Evolutionary conservation across 306 rosid genomes (phyloP).

Genomic region (Citrullus mucosospermus): DNA sequence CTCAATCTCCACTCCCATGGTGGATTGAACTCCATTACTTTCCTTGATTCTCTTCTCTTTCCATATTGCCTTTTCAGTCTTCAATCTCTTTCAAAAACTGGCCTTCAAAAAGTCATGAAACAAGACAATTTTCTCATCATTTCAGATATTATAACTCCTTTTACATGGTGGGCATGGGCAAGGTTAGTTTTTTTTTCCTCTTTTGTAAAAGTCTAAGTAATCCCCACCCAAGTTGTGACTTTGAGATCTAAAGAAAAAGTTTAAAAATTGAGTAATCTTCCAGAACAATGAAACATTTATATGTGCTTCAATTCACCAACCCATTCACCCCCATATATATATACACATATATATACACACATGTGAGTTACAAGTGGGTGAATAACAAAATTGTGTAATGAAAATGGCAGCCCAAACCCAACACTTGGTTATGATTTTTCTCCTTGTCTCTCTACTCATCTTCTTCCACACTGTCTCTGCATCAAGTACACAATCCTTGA

Average conservation of each 20-base stretch:
- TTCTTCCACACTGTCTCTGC: not conserved
- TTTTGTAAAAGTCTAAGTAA: not conserved
- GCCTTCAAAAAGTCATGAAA: not conserved
- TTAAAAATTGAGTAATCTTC: not conserved
- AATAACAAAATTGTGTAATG: not conserved
- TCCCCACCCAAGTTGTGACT: not conserved
- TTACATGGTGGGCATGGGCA: not conserved
- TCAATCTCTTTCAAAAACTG: not conserved
- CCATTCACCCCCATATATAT: not conserved
- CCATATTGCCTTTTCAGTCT: not conserved
- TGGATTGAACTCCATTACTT: not conserved
- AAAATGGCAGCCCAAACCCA: slow-evolving; percentile 11
- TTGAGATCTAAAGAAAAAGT: not conserved
- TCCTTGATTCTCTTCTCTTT: not conserved
- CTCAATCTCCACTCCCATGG: slow-evolving; percentile 6
- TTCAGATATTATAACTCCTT: not conserved
- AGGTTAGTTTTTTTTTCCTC: not conserved
- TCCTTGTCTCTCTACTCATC: slow-evolving; percentile 4
- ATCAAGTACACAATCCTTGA: not conserved
- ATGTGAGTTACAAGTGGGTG: not conserved
- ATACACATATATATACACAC: not conserved
- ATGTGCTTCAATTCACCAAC: not conserved
- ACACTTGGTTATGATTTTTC: not conserved
- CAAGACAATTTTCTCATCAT: not conserved
- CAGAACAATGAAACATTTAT: not conserved